A percentile compares a stretch with the other conserved stretches of the same genome.
These are phyloP conservation scores for Sarocladiaceae sp. DNA, from an alignment of 2,329 filamentous ascomycete genomes.

Conservation along the genomic window DNA sequence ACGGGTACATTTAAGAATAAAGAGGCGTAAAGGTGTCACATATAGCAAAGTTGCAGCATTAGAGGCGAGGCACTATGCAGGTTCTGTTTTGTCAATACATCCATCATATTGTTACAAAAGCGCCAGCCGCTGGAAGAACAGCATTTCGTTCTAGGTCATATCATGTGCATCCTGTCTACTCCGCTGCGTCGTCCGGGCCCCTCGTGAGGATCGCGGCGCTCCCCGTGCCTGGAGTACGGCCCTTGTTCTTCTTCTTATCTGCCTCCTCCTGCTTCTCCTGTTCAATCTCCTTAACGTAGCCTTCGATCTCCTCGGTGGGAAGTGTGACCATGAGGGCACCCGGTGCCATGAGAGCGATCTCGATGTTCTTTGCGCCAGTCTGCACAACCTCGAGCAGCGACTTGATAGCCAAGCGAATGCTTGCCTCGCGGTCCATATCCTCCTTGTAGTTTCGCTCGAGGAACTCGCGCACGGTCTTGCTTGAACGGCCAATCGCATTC, in stretches of 20 bases:
- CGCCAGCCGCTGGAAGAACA: constrained; percentile 19
- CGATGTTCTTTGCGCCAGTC: constrained; percentile 98
- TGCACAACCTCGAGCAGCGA: constrained; percentile 97
- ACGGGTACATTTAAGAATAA: not conserved
- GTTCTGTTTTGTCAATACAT: constrained; percentile 25
- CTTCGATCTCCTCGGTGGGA: constrained; percentile 92
- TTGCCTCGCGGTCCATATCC: constrained; percentile 92
- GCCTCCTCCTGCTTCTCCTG: constrained; percentile 99
- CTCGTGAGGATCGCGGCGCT: constrained; percentile 72
- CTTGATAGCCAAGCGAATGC: constrained; percentile 96
- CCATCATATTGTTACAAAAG: constrained; percentile 31
- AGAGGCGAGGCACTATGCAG: constrained; percentile 15
- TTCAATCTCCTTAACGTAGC: constrained; percentile 98
- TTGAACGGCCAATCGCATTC: constrained; percentile 95
- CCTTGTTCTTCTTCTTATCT: constrained; percentile 92
- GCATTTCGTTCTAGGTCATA: constrained; percentile 2
- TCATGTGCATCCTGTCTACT: constrained; percentile 22
- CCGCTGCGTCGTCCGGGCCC: constrained; percentile 38
- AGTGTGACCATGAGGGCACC: constrained; percentile 91
- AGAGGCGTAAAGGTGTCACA: constrained; percentile 24
- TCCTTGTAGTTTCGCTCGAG: constrained; percentile 98
- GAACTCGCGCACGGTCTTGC: constrained; percentile 98
- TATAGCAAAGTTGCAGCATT: constrained; percentile 9
- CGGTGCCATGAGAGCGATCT: constrained; percentile 97
- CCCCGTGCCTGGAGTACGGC: constrained; percentile 65